Percentiles rank a stretch among this genome's conserved stretches.
Evolutionary conservation across 441 rosid genomes (phyloP).

Genomic region (Iberis amara): DNA sequence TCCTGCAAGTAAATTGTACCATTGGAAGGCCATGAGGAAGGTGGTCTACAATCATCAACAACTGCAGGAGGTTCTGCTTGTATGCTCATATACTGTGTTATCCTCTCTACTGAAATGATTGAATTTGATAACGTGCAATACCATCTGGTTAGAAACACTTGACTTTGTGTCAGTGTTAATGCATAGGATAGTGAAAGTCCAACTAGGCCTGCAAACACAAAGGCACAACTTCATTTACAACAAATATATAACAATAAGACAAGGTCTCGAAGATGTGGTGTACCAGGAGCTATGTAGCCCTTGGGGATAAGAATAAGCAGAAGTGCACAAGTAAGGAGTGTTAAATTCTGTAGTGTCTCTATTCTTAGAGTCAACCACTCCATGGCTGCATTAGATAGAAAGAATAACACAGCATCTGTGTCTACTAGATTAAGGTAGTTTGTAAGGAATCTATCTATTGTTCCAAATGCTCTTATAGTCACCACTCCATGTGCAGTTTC

Average conservation of each 20-base stretch:
- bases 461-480: constrained; percentile 78
- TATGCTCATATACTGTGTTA: constrained; percentile 78
- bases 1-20: constrained; percentile 74
- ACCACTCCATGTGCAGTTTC: constrained; percentile 77
- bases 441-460: constrained; percentile 51
- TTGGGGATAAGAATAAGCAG: constrained; percentile 66
- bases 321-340: constrained; percentile 66
- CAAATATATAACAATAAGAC: neutral
- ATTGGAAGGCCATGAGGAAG: constrained; percentile 63
- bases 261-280: neutral
- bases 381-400: constrained; percentile 60
- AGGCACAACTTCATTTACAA: constrained; percentile 7
- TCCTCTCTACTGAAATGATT: constrained; percentile 68
- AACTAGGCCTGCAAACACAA: constrained; percentile 56
- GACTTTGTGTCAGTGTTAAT: constrained; percentile 50
- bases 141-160: constrained; percentile 59
- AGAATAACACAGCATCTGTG: constrained; percentile 55
- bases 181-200: constrained; percentile 81
- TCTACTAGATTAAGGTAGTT: constrained; percentile 61
- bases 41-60: constrained; percentile 55
- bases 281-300: constrained; percentile 60
- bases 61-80: constrained; percentile 66
- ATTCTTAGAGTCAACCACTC: constrained; percentile 74
- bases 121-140: constrained; percentile 70
- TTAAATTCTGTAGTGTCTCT: constrained; percentile 63